A percentile compares a stretch with the other conserved stretches of the same genome.
Evolutionary conservation across 805 yeast species (phyloP).

Genomic region (Zygoascus flipseniorum): DNA sequence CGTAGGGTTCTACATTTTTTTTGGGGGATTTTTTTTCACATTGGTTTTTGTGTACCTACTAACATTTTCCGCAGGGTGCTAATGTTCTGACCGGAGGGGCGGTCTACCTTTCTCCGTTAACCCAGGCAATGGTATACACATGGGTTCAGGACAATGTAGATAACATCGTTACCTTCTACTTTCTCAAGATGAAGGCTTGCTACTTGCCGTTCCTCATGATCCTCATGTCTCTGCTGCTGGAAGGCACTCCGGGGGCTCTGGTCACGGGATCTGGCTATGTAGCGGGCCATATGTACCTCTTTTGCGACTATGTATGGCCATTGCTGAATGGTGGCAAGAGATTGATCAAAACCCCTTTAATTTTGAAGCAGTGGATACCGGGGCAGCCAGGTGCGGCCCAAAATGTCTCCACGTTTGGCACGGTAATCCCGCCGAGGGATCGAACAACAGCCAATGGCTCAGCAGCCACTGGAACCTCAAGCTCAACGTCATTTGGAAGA

Average conservation of each 20-base stretch:
- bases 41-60: background rate
- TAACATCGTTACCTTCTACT: constrained; percentile 21
- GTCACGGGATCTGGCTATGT: constrained; percentile 24
- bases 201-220: constrained; percentile 28
- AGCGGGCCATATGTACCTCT: constrained; percentile 27
- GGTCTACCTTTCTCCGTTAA: constrained; percentile 22
- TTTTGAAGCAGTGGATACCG: constrained; percentile 2
- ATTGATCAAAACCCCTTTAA: constrained; percentile 4
- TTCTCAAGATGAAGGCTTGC: constrained; percentile 25
- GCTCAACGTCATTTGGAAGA: background rate
- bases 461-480: background rate
- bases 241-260: constrained; percentile 21
- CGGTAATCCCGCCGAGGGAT: background rate
- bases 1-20: constrained; percentile 6
- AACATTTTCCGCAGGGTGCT: constrained; percentile 6
- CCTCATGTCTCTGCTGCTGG: constrained; percentile 20
- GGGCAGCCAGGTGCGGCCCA: background rate
- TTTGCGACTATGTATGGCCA: constrained; percentile 25
- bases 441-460: background rate
- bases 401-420: constrained; percentile 1
- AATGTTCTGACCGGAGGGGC: constrained; percentile 15
- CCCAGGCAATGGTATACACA: constrained; percentile 30
- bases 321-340: constrained; percentile 18
- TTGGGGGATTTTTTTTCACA: background rate
- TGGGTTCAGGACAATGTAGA: constrained; percentile 31